Conservation (phyloP, 208 protist species). For the Polymyxa betae region DNA sequence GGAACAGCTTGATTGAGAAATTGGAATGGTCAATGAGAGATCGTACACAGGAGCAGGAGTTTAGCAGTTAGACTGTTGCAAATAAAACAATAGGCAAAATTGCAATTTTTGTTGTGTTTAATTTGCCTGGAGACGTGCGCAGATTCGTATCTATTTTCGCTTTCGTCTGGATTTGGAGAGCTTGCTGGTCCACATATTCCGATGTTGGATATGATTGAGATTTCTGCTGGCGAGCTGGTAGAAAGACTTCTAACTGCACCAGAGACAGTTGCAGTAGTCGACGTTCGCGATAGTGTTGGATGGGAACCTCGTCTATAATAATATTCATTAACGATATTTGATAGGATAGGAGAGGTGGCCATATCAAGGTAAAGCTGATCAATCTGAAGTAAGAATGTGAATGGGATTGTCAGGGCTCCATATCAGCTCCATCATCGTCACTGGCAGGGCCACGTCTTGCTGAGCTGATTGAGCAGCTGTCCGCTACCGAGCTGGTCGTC, state of each 20-base stretch:
- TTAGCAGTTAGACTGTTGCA: too few species aligned
- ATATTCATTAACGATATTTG: background rate
- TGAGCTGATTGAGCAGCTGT: background rate
- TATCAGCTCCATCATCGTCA: background rate
- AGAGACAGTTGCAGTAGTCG: background rate
- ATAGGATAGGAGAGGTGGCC: background rate
- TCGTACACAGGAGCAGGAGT: too few species aligned
- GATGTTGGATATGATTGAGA: background rate
- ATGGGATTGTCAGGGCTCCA: background rate
- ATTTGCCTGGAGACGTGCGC: too few species aligned
- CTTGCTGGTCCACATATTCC: too few species aligned
- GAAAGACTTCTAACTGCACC: background rate
- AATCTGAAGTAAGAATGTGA: background rate
- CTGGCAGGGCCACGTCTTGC: background rate
- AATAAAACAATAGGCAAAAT: too few species aligned
- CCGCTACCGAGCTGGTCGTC: background rate
- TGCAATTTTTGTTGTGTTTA: too few species aligned
- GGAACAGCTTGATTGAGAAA: too few species aligned
- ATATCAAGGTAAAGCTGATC: background rate
- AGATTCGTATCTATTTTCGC: too few species aligned
- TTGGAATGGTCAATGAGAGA: too few species aligned
- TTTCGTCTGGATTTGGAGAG: too few species aligned
- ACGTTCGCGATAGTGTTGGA: conserved; percentile 15
- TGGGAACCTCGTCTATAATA: background rate
- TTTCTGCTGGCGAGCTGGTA: conserved; percentile 13